Evolutionary conservation across 176 grass and related monocot species (phyloP), one percentile per base, ranked within the genome.

Genomic region (Phragmites australis): DNA sequence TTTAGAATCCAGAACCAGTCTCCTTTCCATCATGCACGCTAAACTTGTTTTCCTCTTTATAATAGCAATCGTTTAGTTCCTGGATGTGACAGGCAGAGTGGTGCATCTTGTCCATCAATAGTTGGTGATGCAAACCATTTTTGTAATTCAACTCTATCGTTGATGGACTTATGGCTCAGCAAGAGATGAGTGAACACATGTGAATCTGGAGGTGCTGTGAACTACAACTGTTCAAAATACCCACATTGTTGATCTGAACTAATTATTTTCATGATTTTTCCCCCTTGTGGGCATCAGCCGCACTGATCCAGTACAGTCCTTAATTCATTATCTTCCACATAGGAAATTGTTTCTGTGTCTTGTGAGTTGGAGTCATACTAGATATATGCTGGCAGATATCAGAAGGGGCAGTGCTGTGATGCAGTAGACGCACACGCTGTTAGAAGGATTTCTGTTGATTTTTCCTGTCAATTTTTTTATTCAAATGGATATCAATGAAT

Each of bases 11-110:
- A 65, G 46, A 78, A 65, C 16, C 65, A 53, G 44, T 82, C 34
- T 77, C 25, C 42, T 87, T 77, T 80, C 18, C 53, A 45, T 65
- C 76, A 53, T 65, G 26, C 47, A 81, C 46, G 14, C 16, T 9
- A 13, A 68, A 40, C 1, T 53, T 31, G 7, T n/a, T 75, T 69
- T 69, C 52, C 61, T 88, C 69, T 31, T 68, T 58, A 61, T 64
- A 80, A 55, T 67, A 84, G 34, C 62, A 84, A 75, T 41, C 65
- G 12, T 34, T 75, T 75, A 62, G 77, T 84, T 85, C 52, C 27
- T 85, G 12, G 46, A 45, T 69, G 15, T 81, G 55, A 32, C 19
- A 41, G 54, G 45, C 45, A 73, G 9, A 51, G 23, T 62, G 53
- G 46, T 78, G 42, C 61, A 79, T 74, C 62, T 75, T 80, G 65